These are phyloP conservation scores for Mycosarcoma maydis DNA, from an alignment of 1,284 basidiomycete genomes.

Conservation along the genomic window DNA sequence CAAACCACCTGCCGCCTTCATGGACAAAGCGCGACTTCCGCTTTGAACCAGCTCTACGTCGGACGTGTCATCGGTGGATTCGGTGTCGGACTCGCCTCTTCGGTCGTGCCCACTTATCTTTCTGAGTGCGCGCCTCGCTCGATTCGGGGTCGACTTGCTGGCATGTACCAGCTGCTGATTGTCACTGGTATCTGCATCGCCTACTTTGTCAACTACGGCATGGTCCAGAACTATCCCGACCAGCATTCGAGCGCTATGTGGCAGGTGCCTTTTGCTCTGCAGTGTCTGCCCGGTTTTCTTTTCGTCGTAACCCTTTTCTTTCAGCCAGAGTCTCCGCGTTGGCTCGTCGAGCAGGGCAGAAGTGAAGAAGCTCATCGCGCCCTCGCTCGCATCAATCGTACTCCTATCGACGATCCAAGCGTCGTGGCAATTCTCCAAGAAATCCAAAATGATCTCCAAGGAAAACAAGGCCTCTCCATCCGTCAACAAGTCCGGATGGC, in stretches of 20 bases:
- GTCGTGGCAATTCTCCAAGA: slow-evolving; percentile 36
- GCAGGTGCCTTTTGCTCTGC: slow-evolving; percentile 61
- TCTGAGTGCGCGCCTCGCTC: slow-evolving; percentile 61
- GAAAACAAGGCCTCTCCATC: slow-evolving; percentile 56
- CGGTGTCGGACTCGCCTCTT: slow-evolving; percentile 41
- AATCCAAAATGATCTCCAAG: slow-evolving; percentile 43
- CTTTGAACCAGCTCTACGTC: slow-evolving; percentile 58
- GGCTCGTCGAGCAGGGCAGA: slow-evolving; percentile 53
- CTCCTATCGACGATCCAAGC: slow-evolving; percentile 9
- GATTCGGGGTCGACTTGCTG: slow-evolving; percentile 66
- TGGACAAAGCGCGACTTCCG: slow-evolving; percentile 40
- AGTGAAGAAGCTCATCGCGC: slow-evolving; percentile 24
- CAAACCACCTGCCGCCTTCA: slow-evolving; percentile 51
- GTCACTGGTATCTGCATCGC: slow-evolving; percentile 58
- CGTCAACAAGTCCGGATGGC: slow-evolving; percentile 67
- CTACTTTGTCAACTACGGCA: slow-evolving; percentile 48
- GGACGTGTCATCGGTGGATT: slow-evolving; percentile 52
- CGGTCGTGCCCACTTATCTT: slow-evolving; percentile 64
- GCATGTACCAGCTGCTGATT: slow-evolving; percentile 68
- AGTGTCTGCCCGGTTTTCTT: slow-evolving; percentile 59
- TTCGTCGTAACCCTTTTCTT: slow-evolving; percentile 52
- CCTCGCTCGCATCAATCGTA: slow-evolving; percentile 32
- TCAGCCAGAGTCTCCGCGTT: slow-evolving; percentile 63
- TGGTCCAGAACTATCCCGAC: slow-evolving; percentile 31
- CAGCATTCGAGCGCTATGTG: slow-evolving; percentile 48